Evolutionary conservation across 495 filamentous ascomycete genomes (phyloP).

Genomic region (Aspergillus saccharolyticus): DNA sequence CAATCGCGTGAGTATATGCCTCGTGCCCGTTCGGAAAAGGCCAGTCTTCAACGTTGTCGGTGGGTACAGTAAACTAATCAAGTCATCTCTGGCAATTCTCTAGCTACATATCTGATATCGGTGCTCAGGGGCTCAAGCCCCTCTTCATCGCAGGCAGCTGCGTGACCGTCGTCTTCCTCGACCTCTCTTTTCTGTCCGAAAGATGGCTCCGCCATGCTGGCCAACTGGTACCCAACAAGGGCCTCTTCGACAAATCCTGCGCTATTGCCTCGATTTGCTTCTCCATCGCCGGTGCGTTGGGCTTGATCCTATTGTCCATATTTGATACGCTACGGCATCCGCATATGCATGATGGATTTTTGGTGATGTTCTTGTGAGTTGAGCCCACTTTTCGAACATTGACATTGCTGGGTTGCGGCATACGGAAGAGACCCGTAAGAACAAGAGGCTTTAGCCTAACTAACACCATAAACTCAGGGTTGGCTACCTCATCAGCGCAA

Average conservation of each 20-base stretch:
- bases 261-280: constrained; percentile 65
- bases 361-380: constrained; percentile 77
- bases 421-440: too few species aligned
- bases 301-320: constrained; percentile 74
- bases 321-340: constrained; percentile 74
- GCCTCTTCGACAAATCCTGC: constrained; percentile 61
- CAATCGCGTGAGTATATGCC: constrained; percentile 59
- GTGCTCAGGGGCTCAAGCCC: constrained; percentile 68
- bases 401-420: too few species aligned
- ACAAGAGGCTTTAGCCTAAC: too few species aligned
- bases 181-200: constrained; percentile 75
- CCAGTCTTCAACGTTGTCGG: too few species aligned
- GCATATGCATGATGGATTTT: constrained; percentile 66
- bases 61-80: too few species aligned
- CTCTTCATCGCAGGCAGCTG: constrained; percentile 79
- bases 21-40: too few species aligned
- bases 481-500: constrained; percentile 67
- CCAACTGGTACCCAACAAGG: constrained; percentile 65
- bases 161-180: constrained; percentile 77
- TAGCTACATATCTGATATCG: constrained; percentile 73
- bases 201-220: constrained; percentile 76
- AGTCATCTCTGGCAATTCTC: too few species aligned
- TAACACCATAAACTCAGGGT: too few species aligned
- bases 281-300: constrained; percentile 68
- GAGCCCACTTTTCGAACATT: too few species aligned